Evolutionary conservation across 2,329 filamentous ascomycete species (phyloP).

Genomic region (Coniella vitis): DNA sequence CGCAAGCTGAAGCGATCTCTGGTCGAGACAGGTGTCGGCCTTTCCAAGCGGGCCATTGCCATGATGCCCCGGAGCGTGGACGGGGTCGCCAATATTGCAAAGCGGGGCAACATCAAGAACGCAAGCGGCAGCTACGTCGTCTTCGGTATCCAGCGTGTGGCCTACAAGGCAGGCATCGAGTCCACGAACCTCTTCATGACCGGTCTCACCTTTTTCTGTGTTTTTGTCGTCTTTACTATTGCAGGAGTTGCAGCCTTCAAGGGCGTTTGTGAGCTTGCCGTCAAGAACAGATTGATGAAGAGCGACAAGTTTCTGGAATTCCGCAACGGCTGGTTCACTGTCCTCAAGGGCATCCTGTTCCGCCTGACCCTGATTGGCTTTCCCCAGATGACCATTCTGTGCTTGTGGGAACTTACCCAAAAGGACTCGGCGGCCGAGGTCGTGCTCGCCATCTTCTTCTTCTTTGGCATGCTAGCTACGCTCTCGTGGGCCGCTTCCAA

Average conservation of each 20-base stretch:
- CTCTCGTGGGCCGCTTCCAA: conserved; percentile 84
- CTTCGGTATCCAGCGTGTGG: conserved; percentile 80
- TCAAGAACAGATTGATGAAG: conserved; percentile 72
- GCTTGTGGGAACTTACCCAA: conserved; percentile 87
- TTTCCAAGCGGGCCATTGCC: conserved; percentile 49
- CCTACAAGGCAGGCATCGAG: conserved; percentile 79
- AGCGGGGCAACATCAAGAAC: conserved; percentile 48
- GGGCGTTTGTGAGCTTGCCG: conserved; percentile 67
- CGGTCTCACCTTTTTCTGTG: conserved; percentile 78
- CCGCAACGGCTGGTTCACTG: conserved; percentile 86
- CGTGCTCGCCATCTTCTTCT: conserved; percentile 81
- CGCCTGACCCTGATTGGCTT: conserved; percentile 85
- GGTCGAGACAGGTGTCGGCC: conserved; percentile 31
- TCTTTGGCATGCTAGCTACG: conserved; percentile 71
- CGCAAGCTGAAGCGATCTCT: conserved; percentile 26
- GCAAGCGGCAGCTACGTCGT: conserved; percentile 55
- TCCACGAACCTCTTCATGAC: conserved; percentile 91
- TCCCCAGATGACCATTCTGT: conserved; percentile 83
- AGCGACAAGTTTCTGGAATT: conserved; percentile 85
- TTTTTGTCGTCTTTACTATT: conserved; percentile 72
- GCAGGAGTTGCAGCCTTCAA: conserved; percentile 74
- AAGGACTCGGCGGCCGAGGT: conserved; percentile 80
- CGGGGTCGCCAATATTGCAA: conserved; percentile 35
- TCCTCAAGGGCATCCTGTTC: conserved; percentile 91
- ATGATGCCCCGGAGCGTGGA: conserved; percentile 39